Evolutionary conservation across 495 filamentous ascomycete species (phyloP).

Genomic region (Aspergillus egyptiacus): DNA sequence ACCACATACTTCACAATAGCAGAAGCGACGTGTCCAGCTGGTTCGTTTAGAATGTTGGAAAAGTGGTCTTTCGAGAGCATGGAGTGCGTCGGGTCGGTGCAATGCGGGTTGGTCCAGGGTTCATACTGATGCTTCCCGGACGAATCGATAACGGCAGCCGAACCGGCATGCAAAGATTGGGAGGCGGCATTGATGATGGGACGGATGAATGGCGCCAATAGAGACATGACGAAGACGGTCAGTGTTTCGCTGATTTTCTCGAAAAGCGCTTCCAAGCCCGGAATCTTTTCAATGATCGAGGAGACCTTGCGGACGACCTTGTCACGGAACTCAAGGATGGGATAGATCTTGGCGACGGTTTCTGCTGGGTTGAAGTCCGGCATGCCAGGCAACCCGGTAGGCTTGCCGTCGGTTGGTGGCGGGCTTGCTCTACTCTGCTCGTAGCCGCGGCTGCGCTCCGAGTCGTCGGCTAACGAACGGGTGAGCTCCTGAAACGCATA

Average conservation of each 20-base stretch:
- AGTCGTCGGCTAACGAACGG: conserved; percentile 10
- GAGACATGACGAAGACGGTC: conserved; percentile 81
- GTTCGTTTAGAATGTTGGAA: conserved; percentile 82
- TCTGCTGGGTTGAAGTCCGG: conserved; percentile 77
- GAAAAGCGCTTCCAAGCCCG: conserved; percentile 76
- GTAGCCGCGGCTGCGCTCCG: conserved; percentile 8
- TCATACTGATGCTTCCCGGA: conserved; percentile 83
- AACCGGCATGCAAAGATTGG: conserved; percentile 74
- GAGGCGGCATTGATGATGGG: conserved; percentile 88
- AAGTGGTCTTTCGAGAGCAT: conserved; percentile 97
- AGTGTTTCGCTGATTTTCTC: conserved; percentile 89
- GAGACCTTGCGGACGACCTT: conserved; percentile 80
- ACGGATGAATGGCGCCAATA: conserved; percentile 82
- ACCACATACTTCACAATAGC: conserved; percentile 77
- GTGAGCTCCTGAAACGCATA: conserved; percentile 21
- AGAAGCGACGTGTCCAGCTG: conserved; percentile 75
- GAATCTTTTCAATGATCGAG: conserved; percentile 82
- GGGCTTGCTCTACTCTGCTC: conserved; percentile 10
- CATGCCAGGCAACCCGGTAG: conserved; percentile 56
- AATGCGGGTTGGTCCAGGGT: conserved; percentile 79
- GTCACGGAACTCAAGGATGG: conserved; percentile 90
- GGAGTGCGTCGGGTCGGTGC: conserved; percentile 89
- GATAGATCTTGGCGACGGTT: conserved; percentile 80
- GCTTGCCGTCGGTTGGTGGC: not conserved
- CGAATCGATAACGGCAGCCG: conserved; percentile 69